Percentiles rank a stretch among this genome's conserved stretches.
These are phyloP conservation scores for Fraxinus nigra DNA, from an alignment of 305 asterid genomes.

Conservation along the genomic window DNA sequence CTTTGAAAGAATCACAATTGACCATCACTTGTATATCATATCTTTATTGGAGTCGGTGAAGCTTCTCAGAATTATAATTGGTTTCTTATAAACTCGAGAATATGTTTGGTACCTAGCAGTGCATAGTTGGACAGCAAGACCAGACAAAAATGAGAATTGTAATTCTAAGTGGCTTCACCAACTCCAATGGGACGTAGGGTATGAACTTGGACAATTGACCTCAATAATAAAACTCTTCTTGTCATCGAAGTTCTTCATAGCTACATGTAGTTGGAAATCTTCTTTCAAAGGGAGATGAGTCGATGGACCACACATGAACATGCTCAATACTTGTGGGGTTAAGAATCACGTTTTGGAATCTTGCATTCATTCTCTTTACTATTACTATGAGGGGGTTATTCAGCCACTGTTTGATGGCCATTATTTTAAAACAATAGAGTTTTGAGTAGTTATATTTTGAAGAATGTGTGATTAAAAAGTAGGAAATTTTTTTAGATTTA, in stretches of 20 bases:
- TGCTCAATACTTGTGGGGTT: not conserved
- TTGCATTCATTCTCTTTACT: not conserved
- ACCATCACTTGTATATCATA: not conserved
- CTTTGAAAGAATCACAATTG: not conserved
- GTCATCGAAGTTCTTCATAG: not conserved
- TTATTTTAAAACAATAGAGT: not conserved
- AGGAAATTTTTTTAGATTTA: too few relatives aligned
- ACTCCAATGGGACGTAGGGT: not conserved
- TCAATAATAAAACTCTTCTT: not conserved
- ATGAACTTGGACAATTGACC: not conserved
- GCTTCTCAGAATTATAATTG: not conserved
- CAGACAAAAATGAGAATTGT: not conserved
- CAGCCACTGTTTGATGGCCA: not conserved
- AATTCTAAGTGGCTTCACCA: not conserved
- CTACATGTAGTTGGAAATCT: not conserved
- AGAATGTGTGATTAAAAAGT: not conserved
- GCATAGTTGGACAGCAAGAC: not conserved
- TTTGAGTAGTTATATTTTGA: too few relatives aligned
- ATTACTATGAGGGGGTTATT: not conserved
- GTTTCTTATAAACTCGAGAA: not conserved
- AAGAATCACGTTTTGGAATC: not conserved
- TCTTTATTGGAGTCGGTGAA: not conserved
- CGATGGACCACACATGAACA: not conserved
- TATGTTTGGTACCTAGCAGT: not conserved
- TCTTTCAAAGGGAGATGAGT: not conserved